Conservation (phyloP, 768 basidiomycete species). For the Rhizopogon vinicolor region DNA sequence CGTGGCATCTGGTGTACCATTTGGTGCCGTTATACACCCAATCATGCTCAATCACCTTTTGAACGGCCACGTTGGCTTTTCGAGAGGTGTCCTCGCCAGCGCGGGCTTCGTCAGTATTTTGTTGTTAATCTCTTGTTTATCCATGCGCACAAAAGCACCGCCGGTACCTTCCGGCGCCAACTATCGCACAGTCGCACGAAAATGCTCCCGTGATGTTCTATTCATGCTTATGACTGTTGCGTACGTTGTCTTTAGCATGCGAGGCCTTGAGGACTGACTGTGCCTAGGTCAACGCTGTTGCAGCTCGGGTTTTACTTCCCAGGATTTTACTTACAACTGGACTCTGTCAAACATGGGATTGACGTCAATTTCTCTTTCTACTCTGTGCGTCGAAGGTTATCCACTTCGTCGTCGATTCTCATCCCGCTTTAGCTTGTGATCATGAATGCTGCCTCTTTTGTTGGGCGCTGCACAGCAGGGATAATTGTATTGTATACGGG, state of each 20-base stretch:
- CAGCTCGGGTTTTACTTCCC: constrained; percentile 32
- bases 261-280: not conserved
- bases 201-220: constrained; percentile 18
- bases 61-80: constrained; percentile 42
- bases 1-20: constrained; percentile 40
- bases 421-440: constrained; percentile 38
- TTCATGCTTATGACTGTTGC: constrained; percentile 20
- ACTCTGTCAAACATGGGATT: constrained; percentile 46
- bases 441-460: constrained; percentile 43
- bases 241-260: constrained; percentile 4
- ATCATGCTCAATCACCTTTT: constrained; percentile 51
- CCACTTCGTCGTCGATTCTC: not conserved
- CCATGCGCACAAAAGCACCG: constrained; percentile 34
- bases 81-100: constrained; percentile 32
- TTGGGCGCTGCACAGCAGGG: constrained; percentile 44
- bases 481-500: constrained; percentile 36
- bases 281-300: constrained; percentile 16
- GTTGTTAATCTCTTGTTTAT: constrained; percentile 32
- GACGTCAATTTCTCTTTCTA: constrained; percentile 47
- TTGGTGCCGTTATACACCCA: constrained; percentile 54
- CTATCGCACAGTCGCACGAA: constrained; percentile 15
- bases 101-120: constrained; percentile 33
- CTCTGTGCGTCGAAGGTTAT: constrained; percentile 28
- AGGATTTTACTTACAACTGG: constrained; percentile 54
- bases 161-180: not conserved